Conservation (phyloP, 352 stramenopile genomes). For the Pythium scleroteichum region DNA sequence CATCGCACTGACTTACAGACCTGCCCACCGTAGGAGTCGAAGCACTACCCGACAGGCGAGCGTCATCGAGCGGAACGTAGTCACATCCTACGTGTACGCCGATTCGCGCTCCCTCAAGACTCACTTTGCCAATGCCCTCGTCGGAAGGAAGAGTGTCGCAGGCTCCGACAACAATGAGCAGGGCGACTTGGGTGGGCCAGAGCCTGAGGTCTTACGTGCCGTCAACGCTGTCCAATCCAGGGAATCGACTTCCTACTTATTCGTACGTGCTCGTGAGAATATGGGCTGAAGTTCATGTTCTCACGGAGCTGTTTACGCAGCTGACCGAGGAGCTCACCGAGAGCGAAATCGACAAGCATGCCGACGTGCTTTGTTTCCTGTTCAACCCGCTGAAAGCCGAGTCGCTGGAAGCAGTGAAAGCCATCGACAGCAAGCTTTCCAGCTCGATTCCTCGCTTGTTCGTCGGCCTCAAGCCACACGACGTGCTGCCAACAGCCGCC, state of each 20-base stretch:
- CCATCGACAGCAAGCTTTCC: constrained; percentile 56
- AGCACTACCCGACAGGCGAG: constrained; percentile 54
- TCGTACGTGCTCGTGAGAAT: constrained; percentile 40
- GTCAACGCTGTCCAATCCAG: constrained; percentile 54
- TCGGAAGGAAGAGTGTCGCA: constrained; percentile 35
- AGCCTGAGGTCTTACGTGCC: constrained; percentile 48
- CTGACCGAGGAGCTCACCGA: constrained; percentile 64
- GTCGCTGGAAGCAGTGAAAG: constrained; percentile 49
- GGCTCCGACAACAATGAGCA: constrained; percentile 2
- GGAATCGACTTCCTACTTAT: constrained; percentile 61
- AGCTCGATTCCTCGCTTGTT: constrained; percentile 58
- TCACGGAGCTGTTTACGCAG: constrained; percentile 29
- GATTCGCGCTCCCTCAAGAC: constrained; percentile 48
- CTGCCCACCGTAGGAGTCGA: constrained; percentile 37
- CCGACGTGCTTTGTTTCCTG: constrained; percentile 71
- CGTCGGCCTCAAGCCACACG: constrained; percentile 46
- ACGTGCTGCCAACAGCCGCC: not conserved
- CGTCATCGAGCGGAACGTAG: constrained; percentile 65
- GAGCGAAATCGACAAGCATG: constrained; percentile 67
- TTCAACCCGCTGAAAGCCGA: constrained; percentile 55
- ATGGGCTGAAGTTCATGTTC: not conserved
- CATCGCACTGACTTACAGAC: not conserved
- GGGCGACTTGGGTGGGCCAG: constrained; percentile 1
- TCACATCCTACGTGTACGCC: constrained; percentile 74
- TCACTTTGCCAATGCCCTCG: constrained; percentile 53